Base-by-base conservation (phyloP, 331 rosid genomes). In the Malus hybrid region DNA sequence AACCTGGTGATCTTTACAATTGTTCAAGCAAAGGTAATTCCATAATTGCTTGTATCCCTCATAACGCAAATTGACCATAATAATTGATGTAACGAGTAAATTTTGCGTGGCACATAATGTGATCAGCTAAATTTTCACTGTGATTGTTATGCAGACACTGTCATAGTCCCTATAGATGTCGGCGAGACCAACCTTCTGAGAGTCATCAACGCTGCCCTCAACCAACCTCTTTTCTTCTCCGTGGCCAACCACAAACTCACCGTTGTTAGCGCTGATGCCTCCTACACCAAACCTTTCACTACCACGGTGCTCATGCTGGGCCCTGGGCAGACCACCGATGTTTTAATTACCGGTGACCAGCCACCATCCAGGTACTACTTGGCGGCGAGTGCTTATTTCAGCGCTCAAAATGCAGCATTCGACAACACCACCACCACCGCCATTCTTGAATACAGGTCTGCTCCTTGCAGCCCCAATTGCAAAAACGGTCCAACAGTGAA, bases 301-400 rank as follows among this genome's bases (percentile, higher is more conserved):
- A 90, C 97, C 58, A 67, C 72, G 3, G 88, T 89, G 75, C 80
- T 94, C 69, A 92, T 94, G 95, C 79, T 94, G 1, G 96, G 97
- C 11, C 99, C 99, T 0, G 99, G 99, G 4, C 99, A 94, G 75
- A 94, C 99, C 76, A 94, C 97, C 12, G 99, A 94, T 48, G 97
- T 94, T 6, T 75, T 94, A 61, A 80, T 94, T 84, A 71, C 82
- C 53, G 99, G 88, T 4, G 77, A 94, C 86, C 95, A 92, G 39
- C 87, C 84, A 5, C 89, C 91, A 0, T 53, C 90, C 10, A 84
- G 83, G 1, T 94, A 91, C 81, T 94, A 94, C 89, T 24, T 88
- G 29, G 99, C 99, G 0, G 95, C 93, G 15, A 87, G 87, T 3
- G 95, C 97, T 1, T 94, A 94, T 55, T 88, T 82, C 50, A 88